Percentiles rank a stretch among this genome's conserved stretches.
Evolutionary conservation across 139 green algal species (phyloP).

Genomic region (Desmodesmus armatus): DNA sequence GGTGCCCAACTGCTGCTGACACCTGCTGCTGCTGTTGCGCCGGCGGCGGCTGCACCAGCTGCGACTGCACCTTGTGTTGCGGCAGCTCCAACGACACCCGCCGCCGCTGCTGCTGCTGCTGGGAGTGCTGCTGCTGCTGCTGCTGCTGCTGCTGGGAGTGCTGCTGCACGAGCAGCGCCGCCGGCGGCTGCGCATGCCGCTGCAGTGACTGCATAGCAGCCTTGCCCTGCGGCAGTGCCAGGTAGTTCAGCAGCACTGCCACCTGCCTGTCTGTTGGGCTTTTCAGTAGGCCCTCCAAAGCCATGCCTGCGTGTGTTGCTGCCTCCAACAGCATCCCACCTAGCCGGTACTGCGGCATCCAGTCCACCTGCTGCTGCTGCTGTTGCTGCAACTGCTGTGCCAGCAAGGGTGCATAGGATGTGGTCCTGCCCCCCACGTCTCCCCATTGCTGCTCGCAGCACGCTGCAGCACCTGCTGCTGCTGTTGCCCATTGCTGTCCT

Average conservation of each 20-base stretch:
- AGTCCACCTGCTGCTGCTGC: neutral
- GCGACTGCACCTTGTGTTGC: neutral
- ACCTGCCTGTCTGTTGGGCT: neutral
- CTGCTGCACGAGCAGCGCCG: neutral
- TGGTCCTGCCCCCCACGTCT: slow-evolving; percentile 12
- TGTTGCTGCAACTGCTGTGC: neutral
- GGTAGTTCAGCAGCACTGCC: neutral
- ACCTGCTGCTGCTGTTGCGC: neutral
- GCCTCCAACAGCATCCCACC: neutral
- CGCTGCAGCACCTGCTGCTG: slow-evolving; percentile 23
- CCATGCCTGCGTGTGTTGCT: neutral
- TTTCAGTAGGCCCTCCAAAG: neutral
- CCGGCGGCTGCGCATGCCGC: neutral
- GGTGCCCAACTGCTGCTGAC: neutral
- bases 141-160: slow-evolving; percentile 5
- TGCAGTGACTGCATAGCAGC: slow-evolving; percentile 7
- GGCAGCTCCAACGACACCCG: neutral
- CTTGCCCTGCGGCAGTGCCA: neutral
- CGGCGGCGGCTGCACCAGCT: neutral
- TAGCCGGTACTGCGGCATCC: slow-evolving; percentile 2
- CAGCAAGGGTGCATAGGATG: neutral
- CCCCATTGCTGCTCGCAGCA: neutral
- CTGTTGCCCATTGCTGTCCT: neutral
- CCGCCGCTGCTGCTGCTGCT: slow-evolving; percentile 3
- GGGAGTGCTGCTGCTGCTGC: neutral